These are phyloP conservation scores for Xylaria flabelliformis DNA, from an alignment of 495 filamentous ascomycete genomes.

Conservation along the genomic window DNA sequence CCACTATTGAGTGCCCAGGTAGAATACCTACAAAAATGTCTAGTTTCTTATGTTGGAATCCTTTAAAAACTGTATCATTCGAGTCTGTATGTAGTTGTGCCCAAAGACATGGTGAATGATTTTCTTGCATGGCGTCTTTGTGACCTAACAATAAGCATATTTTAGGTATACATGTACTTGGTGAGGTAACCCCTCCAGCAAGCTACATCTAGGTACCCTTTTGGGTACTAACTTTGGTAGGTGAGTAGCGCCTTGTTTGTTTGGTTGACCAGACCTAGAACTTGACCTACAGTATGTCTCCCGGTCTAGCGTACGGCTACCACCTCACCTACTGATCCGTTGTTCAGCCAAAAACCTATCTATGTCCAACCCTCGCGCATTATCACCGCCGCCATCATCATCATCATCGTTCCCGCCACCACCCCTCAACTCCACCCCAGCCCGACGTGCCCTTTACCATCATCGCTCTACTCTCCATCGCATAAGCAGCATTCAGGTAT, in stretches of 20 bases:
- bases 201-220: constrained; percentile 3
- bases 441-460: constrained; percentile 24
- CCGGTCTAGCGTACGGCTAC: constrained; percentile 25
- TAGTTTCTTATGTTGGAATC: not conserved
- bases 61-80: not conserved
- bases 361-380: constrained; percentile 35
- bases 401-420: constrained; percentile 29
- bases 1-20: not conserved
- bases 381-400: constrained; percentile 28
- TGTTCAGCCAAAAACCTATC: constrained; percentile 32
- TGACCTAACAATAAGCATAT: constrained; percentile 17
- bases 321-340: constrained; percentile 30
- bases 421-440: constrained; percentile 29
- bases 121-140: constrained; percentile 17
- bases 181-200: not conserved
- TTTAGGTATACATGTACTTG: not conserved
- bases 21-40: not conserved
- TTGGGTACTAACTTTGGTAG: constrained; percentile 11
- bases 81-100: not conserved
- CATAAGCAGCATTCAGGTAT: constrained; percentile 23
- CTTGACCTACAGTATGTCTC: constrained; percentile 1
- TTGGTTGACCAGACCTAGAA: constrained; percentile 11
- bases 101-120: not conserved
- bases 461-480: constrained; percentile 25
- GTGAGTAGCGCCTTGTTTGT: constrained; percentile 5